Evolutionary conservation across 176 grass and related monocot genomes (phyloP).

Genomic region (Chloris gayana): DNA sequence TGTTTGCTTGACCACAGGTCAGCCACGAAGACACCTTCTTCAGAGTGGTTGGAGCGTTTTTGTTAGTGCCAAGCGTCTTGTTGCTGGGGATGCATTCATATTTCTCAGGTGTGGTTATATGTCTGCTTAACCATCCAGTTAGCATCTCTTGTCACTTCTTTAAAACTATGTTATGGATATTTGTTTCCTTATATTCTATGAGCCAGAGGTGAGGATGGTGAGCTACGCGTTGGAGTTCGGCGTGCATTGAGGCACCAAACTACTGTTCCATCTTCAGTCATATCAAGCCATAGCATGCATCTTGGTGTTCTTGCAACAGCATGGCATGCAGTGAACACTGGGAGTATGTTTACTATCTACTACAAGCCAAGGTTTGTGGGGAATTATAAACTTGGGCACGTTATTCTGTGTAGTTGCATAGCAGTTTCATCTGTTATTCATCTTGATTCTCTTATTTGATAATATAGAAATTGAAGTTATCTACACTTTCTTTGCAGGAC

Average conservation of each 20-base stretch:
- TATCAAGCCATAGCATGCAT: conserved; percentile 98
- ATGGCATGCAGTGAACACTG: conserved; percentile 85
- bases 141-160: background rate
- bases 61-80: conserved; percentile 79
- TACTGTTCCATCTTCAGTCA: conserved; percentile 86
- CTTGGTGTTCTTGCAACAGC: conserved; percentile 96
- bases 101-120: conserved; percentile 66
- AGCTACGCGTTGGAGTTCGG: conserved; percentile 84
- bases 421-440: conserved; percentile 5
- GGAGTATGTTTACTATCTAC: conserved; percentile 92
- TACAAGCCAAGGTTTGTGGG: conserved; percentile 82
- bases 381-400: background rate
- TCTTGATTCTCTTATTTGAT: background rate
- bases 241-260: conserved; percentile 79
- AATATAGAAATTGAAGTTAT: conserved; percentile 24
- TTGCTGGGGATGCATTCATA: conserved; percentile 92
- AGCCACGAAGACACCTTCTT: conserved; percentile 88
- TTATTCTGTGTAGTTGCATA: conserved; percentile 22
- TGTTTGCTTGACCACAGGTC: conserved; percentile 52
- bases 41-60: conserved; percentile 98
- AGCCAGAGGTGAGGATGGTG: conserved; percentile 77
- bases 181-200: conserved; percentile 30
- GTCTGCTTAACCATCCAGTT: background rate
- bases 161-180: background rate
- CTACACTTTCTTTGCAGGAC: conserved; percentile 47